phyloP scores from a whole-genome alignment of 2,329 filamentous ascomycete genomes.

The Neofusicoccum laricinum region DNA sequence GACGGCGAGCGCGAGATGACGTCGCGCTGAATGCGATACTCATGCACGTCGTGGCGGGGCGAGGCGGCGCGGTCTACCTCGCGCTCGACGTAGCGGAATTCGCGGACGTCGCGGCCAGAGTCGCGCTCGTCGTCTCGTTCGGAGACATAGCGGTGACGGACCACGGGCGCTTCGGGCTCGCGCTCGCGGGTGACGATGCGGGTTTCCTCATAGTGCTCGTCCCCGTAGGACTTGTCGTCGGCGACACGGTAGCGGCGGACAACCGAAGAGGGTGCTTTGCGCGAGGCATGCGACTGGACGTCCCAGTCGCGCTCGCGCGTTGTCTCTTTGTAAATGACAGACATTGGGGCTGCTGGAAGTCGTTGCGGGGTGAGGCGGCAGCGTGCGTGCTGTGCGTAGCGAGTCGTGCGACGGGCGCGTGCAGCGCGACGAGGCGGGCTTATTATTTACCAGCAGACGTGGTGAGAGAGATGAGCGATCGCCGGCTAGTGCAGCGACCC shows the following conservation, averaged over 20 bases:
- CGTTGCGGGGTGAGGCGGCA: slow-evolving; percentile 2
- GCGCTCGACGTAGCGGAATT: slow-evolving; percentile 34
- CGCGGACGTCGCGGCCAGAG: slow-evolving; percentile 29
- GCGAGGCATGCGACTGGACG: slow-evolving; percentile 26
- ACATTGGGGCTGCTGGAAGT: slow-evolving; percentile 32
- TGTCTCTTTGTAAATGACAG: slow-evolving; percentile 43
- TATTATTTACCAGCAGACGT: neutral
- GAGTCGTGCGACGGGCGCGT: slow-evolving; percentile 10
- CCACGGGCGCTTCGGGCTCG: slow-evolving; percentile 18
- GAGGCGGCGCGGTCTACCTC: slow-evolving; percentile 32
- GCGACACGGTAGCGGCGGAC: slow-evolving; percentile 61
- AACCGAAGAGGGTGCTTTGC: slow-evolving; percentile 48
- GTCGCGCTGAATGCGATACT: slow-evolving; percentile 53
- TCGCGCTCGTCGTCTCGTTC: slow-evolving; percentile 20
- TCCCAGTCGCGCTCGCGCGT: slow-evolving; percentile 44
- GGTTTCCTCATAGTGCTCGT: slow-evolving; percentile 45
- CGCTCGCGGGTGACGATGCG: slow-evolving; percentile 42
- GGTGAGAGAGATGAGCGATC: neutral
- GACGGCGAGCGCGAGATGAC: slow-evolving; percentile 45
- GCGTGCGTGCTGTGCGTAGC: slow-evolving; percentile 13
- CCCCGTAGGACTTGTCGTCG: slow-evolving; percentile 45
- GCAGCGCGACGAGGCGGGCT: neutral
- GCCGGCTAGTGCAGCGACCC: neutral
- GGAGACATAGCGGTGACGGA: slow-evolving; percentile 4
- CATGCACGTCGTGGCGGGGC: slow-evolving; percentile 46